Percentiles rank a stretch among this genome's conserved stretches.
These are phyloP conservation scores for Pugionium cornutum DNA, from an alignment of 345 rosid genomes.

Conservation along the genomic window DNA sequence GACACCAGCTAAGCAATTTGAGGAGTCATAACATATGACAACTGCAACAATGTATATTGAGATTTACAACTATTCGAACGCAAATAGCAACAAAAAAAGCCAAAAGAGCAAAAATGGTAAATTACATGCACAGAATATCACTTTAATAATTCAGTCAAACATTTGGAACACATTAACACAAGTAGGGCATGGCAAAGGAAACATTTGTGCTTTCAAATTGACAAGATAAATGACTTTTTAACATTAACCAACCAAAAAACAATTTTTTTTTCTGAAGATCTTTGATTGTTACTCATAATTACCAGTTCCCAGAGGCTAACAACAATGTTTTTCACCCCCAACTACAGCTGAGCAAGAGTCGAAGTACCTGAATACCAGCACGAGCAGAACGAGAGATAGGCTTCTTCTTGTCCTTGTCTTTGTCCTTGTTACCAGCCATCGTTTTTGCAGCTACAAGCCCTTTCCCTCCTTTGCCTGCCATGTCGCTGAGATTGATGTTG, in stretches of 20 bases:
- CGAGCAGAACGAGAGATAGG: slow-evolving; percentile 91
- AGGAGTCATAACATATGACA: background rate
- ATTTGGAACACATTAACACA: background rate
- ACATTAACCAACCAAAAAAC: no score
- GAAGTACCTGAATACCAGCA: slow-evolving; percentile 86
- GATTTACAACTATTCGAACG: background rate
- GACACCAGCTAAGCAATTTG: background rate
- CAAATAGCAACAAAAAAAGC: background rate
- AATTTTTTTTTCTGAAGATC: background rate
- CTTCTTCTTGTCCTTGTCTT: slow-evolving; percentile 83
- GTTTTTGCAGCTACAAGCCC: slow-evolving; percentile 84
- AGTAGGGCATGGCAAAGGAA: background rate
- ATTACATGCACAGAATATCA: background rate
- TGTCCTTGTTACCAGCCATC: slow-evolving; percentile 77
- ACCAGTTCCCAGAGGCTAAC: background rate
- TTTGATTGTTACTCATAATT: background rate
- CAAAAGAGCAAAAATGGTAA: background rate
- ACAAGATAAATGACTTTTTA: background rate
- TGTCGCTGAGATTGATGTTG: slow-evolving; percentile 16
- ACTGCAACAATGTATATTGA: background rate
- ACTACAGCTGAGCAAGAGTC: background rate
- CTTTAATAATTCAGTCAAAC: background rate
- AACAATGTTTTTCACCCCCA: background rate
- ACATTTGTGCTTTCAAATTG: background rate
- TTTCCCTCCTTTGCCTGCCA: slow-evolving; percentile 98